These are phyloP conservation scores for Fraxinus dipetala DNA, from an alignment of 305 asterid species.

Conservation along the genomic window DNA sequence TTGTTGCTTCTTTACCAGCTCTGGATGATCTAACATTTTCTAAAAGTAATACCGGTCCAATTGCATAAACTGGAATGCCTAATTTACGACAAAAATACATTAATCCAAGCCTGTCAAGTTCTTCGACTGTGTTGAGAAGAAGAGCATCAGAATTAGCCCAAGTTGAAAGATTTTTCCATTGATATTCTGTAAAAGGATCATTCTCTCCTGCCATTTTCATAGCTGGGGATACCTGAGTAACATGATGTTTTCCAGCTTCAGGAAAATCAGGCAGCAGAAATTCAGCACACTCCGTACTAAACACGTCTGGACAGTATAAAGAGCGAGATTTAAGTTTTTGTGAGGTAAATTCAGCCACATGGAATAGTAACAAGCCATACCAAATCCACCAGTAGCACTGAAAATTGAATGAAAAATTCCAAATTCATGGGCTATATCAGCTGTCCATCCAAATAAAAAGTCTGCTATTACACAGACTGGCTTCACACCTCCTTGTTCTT, in stretches of 20 bases:
- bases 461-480: constrained; percentile 48
- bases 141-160: constrained; percentile 48
- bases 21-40: constrained; percentile 25
- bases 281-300: constrained; percentile 15
- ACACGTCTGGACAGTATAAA: too few relatives aligned
- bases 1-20: constrained; percentile 9
- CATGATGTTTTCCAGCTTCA: constrained; percentile 45
- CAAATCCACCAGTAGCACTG: constrained; percentile 44
- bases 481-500: constrained; percentile 19
- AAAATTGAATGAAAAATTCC: constrained; percentile 41
- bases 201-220: constrained; percentile 30
- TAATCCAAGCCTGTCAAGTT: constrained; percentile 40
- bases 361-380: constrained; percentile 49
- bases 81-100: constrained; percentile 39
- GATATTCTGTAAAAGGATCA: constrained; percentile 34
- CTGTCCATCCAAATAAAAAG: constrained; percentile 48
- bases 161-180: constrained; percentile 26
- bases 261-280: constrained; percentile 51
- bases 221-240: constrained; percentile 35
- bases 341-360: constrained; percentile 43
- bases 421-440: constrained; percentile 41
- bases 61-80: constrained; percentile 41
- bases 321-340: neutral
- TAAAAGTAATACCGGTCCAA: constrained; percentile 44
- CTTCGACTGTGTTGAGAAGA: constrained; percentile 52